Conservation (phyloP, 345 rosid genomes). For the Linum usitatissimum region DNA sequence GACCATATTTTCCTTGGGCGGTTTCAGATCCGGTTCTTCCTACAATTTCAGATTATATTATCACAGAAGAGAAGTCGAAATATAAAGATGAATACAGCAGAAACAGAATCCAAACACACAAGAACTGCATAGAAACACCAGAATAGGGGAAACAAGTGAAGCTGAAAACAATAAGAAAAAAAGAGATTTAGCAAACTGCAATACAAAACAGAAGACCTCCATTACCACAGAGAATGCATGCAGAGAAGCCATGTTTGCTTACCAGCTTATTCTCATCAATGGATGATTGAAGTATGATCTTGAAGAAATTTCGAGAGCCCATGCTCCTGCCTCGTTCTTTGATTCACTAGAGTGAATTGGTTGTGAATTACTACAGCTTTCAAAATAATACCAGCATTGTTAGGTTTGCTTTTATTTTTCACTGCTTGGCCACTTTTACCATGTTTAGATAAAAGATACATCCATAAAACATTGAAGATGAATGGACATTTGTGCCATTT, state of each 20-base stretch:
- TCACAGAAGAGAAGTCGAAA: no score
- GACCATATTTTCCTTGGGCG: no score
- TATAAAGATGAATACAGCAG: no score
- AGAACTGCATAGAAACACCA: no score
- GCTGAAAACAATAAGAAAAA: no score
- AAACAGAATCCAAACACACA: no score
- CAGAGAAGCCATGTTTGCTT: background rate
- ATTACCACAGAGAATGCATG: background rate
- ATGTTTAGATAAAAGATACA: background rate
- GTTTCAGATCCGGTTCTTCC: no score
- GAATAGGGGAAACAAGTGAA: no score
- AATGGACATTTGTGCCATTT: background rate
- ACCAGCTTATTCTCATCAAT: background rate
- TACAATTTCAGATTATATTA: no score
- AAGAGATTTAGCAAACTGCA: background rate
- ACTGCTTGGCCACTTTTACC: background rate
- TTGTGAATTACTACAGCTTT: background rate
- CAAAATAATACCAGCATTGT: background rate
- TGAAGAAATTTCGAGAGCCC: background rate
- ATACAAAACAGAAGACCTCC: background rate
- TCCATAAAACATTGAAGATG: background rate
- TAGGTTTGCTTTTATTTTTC: background rate
- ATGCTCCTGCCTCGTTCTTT: background rate
- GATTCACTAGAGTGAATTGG: background rate
- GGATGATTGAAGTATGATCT: background rate